These are phyloP conservation scores for Talaromyces sp. DNA, from an alignment of 2,329 filamentous ascomycete species.

Conservation along the genomic window DNA sequence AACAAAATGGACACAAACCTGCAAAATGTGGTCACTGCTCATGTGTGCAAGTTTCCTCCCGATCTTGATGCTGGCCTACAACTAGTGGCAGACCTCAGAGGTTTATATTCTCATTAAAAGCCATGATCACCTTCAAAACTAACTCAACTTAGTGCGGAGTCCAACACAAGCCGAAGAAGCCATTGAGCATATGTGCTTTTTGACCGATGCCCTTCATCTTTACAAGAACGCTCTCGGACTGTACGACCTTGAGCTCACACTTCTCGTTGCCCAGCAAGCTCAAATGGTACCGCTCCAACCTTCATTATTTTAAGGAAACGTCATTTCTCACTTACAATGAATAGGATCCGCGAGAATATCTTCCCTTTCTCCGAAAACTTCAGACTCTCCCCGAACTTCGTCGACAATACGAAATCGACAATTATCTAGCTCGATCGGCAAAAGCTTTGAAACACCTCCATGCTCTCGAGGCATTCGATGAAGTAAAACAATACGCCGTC, in stretches of 20 bases:
- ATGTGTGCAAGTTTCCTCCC: conserved; percentile 89
- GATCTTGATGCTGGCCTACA: conserved; percentile 80
- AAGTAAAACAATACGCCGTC: conserved; percentile 71
- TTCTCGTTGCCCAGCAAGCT: conserved; percentile 90
- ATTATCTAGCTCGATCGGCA: conserved; percentile 70
- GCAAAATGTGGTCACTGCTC: conserved; percentile 90
- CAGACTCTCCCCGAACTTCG: conserved; percentile 69
- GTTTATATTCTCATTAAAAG: conserved; percentile 29
- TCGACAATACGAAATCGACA: conserved; percentile 80
- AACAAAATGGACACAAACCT: conserved; percentile 62
- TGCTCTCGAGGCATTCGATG: conserved; percentile 68
- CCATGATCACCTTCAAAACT: background rate
- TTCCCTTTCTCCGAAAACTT: conserved; percentile 87
- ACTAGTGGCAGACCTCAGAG: conserved; percentile 70
- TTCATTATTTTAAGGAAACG: conserved; percentile 18
- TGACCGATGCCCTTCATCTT: conserved; percentile 86
- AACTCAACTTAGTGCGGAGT: conserved; percentile 50
- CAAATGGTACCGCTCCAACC: conserved; percentile 59
- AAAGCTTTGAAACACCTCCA: conserved; percentile 80
- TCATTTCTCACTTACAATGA: background rate
- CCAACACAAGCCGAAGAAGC: conserved; percentile 76
- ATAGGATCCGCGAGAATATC: conserved; percentile 82
- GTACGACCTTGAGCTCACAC: conserved; percentile 84
- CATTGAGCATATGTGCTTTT: conserved; percentile 95
- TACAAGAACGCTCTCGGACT: conserved; percentile 88